A percentile compares a stretch with the other conserved stretches of the same genome.
Evolutionary conservation across 2,329 filamentous ascomycete genomes (phyloP).

Genomic region (Proliferodiscus dingleyae): DNA sequence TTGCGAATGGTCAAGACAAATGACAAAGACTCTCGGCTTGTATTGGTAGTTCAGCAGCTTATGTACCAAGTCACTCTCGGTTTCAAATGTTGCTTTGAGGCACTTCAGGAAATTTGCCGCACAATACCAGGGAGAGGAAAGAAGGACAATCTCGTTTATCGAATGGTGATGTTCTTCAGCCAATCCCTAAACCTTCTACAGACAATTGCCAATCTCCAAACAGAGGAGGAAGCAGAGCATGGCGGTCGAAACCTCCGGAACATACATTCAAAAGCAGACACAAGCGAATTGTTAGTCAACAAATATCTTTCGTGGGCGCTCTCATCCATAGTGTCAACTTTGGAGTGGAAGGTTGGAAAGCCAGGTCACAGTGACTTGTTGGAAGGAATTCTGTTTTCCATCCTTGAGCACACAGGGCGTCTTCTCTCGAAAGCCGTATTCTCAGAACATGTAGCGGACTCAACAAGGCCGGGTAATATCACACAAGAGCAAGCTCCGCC

Average conservation of each 20-base stretch:
- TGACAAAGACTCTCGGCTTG: constrained; percentile 6
- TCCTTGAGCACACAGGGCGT: constrained; percentile 36
- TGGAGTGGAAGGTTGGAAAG: constrained; percentile 20
- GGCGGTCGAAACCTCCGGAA: background rate
- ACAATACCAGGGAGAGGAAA: constrained; percentile 21
- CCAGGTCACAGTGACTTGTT: constrained; percentile 32
- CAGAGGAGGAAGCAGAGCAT: constrained; percentile 7
- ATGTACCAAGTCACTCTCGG: constrained; percentile 17
- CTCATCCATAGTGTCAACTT: constrained; percentile 11
- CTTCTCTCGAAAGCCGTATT: constrained; percentile 37
- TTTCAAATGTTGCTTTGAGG: constrained; percentile 19
- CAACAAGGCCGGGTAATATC: constrained; percentile 20
- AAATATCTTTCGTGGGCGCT: constrained; percentile 17
- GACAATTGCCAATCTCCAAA: constrained; percentile 13
- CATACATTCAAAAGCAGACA: constrained; percentile 1
- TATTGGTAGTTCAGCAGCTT: constrained; percentile 16
- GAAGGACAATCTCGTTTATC: constrained; percentile 14
- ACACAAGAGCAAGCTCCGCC: background rate
- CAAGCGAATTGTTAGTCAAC: constrained; percentile 20
- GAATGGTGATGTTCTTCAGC: constrained; percentile 21
- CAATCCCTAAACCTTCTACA: constrained; percentile 14
- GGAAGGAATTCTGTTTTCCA: constrained; percentile 37
- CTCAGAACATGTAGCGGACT: constrained; percentile 28
- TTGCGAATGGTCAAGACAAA: constrained; percentile 10
- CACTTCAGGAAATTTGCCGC: constrained; percentile 19